Percentiles rank a stretch among this genome's conserved stretches.
Conservation (phyloP, 768 basidiomycete genomes). For the Tricholoma hemisulphureum region DNA sequence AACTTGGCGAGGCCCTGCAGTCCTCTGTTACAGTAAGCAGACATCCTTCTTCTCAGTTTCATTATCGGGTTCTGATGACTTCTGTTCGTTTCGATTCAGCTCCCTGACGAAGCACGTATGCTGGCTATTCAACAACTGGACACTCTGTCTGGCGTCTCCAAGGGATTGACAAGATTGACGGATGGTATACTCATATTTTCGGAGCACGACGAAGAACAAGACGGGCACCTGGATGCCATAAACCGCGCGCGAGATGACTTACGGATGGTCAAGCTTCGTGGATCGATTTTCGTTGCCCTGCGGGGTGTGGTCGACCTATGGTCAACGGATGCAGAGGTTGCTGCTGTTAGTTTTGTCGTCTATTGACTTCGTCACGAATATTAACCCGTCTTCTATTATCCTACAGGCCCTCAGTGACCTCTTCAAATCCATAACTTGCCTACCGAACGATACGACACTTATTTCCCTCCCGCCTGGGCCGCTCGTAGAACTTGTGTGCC, state of each 20-base stretch:
- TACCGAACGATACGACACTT: slow-evolving; percentile 74
- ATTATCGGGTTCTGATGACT: neutral
- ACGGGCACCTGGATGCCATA: slow-evolving; percentile 53
- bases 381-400: neutral
- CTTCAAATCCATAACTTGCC: slow-evolving; percentile 80
- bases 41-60: neutral
- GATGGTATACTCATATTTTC: slow-evolving; percentile 67
- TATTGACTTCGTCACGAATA: slow-evolving; percentile 1
- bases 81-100: slow-evolving; percentile 48
- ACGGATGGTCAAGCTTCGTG: slow-evolving; percentile 60
- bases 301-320: slow-evolving; percentile 66
- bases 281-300: slow-evolving; percentile 61
- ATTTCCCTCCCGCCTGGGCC: slow-evolving; percentile 81
- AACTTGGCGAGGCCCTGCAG: slow-evolving; percentile 60
- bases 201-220: slow-evolving; percentile 51
- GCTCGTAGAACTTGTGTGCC: slow-evolving; percentile 73
- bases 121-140: slow-evolving; percentile 72
- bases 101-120: slow-evolving; percentile 69
- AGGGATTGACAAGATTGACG: slow-evolving; percentile 76
- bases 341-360: slow-evolving; percentile 55
- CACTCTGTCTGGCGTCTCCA: slow-evolving; percentile 80
- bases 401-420: slow-evolving; percentile 75
- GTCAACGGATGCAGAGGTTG: slow-evolving; percentile 75
- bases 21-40: slow-evolving; percentile 50
- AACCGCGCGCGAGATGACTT: slow-evolving; percentile 62